A percentile compares a stretch with the other conserved stretches of the same genome.
These are phyloP conservation scores for Brassica carinata DNA, from an alignment of 345 rosid species.

Conservation along the genomic window DNA sequence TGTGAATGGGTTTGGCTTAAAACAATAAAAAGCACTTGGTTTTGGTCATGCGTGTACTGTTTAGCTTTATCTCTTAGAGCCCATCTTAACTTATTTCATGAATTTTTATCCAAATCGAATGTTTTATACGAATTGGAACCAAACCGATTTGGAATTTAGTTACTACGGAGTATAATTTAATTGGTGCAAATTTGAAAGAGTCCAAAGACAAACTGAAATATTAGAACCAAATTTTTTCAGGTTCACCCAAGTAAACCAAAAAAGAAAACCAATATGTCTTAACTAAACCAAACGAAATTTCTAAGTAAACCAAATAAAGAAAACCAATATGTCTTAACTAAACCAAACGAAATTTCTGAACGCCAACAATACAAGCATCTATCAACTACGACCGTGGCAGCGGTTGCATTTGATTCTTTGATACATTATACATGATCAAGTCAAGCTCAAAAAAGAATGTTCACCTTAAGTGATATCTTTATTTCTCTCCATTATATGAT, in stretches of 20 bases:
- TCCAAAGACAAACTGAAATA: not conserved
- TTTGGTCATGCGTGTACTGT: not conserved
- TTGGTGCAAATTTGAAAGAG: too few species aligned
- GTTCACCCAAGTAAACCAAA: not conserved
- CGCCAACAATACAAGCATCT: not conserved
- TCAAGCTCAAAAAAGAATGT: not conserved
- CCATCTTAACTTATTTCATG: not conserved
- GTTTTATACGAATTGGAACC: not conserved
- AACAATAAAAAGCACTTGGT: not conserved
- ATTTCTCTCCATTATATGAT: not conserved
- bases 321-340: too few species aligned
- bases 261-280: too few species aligned
- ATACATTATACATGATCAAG: not conserved
- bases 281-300: too few species aligned
- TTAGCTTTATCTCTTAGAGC: not conserved
- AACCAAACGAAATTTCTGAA: too few species aligned
- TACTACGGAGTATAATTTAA: not conserved
- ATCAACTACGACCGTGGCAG: not conserved
- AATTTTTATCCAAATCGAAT: not conserved
- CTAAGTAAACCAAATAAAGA: too few species aligned
- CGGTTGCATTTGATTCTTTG: not conserved
- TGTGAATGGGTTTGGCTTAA: not conserved
- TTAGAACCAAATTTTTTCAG: not conserved
- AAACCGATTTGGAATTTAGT: too few species aligned
- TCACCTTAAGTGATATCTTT: not conserved